phyloP scores from a whole-genome alignment of 1,139 yeast species.

The Arxiozyma heterogenica region DNA sequence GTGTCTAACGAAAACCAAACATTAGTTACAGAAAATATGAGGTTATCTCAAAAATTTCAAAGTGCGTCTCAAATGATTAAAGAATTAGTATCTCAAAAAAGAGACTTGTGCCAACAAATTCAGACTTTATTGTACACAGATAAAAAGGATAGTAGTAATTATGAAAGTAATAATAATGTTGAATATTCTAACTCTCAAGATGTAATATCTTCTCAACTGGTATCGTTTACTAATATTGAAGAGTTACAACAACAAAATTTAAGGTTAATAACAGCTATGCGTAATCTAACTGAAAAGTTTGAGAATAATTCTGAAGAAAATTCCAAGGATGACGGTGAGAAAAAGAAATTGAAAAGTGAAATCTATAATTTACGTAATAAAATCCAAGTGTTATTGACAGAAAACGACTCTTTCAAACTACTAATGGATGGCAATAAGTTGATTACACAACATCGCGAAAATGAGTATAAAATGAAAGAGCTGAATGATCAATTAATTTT shows the following conservation, averaged over 20 bases:
- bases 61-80: constrained; percentile 34
- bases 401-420: constrained; percentile 6
- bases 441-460: not conserved
- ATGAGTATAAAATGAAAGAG: constrained; percentile 40
- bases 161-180: constrained; percentile 30
- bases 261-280: constrained; percentile 54
- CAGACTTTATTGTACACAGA: constrained; percentile 63
- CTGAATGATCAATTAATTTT: constrained; percentile 20
- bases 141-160: constrained; percentile 42
- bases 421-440: not conserved
- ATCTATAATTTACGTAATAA: constrained; percentile 1
- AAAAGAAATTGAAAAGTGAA: constrained; percentile 10
- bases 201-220: constrained; percentile 63
- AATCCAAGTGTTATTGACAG: constrained; percentile 23
- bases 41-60: constrained; percentile 28
- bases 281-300: constrained; percentile 55
- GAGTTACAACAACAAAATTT: constrained; percentile 71
- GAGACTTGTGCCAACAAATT: constrained; percentile 73
- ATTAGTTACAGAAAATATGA: constrained; percentile 15
- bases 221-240: constrained; percentile 54
- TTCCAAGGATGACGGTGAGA: not conserved
- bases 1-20: constrained; percentile 37
- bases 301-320: constrained; percentile 32
- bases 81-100: constrained; percentile 46
- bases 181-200: constrained; percentile 53